Base-by-base conservation (phyloP, 2,329 filamentous ascomycete species). In the Keithomyces neogunnii region DNA sequence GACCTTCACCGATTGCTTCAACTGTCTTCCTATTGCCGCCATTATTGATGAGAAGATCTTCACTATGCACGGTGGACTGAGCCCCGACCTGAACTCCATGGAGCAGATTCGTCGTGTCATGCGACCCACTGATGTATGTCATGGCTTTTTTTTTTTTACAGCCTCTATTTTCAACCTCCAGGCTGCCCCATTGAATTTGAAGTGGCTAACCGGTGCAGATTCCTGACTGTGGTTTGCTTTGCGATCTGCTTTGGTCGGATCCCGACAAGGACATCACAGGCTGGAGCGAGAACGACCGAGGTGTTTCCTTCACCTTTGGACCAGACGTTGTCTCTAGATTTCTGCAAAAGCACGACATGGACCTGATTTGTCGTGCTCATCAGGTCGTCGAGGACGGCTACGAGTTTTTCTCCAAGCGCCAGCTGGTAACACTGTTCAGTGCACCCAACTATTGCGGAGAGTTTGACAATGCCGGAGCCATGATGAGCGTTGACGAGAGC, bases 31-130 rank as follows among this genome's bases (percentile, higher is more conserved):
- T 46, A 97, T 99, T 70, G 93, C 92, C 53, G 92, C 93, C 60
- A 99, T 99, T 73, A 96, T 99, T 63, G 92, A 96, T 66, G 93
- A 96, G 79, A 99, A 97, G 86, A 99, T 99, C 68, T 97, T 99
- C 78, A 96, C 91, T 67, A 96, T 99, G 92, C 93, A 99, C 74
- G 93, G 93, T 67, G 93, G 93, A 66, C 76, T 99, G 65, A 96
- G 90, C 71, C 93, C 93, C 44, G 93, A 96, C 69, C 79, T 99
- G 59, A 96, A 97, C 80, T 96, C 91, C 35, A 99, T 99, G 93
- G 93, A 99, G 77, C 92, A 99, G 78, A 99, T 99, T 63, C 89
- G 93, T 69, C 88, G 92, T 62, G 92, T 99, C 61, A 97, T 97
- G 91, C 87, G 93, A 65, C 93, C 93, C 55, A 99, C 93, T 63